phyloP scores from a whole-genome alignment of 768 basidiomycete genomes.

The Boletus fagicola region DNA sequence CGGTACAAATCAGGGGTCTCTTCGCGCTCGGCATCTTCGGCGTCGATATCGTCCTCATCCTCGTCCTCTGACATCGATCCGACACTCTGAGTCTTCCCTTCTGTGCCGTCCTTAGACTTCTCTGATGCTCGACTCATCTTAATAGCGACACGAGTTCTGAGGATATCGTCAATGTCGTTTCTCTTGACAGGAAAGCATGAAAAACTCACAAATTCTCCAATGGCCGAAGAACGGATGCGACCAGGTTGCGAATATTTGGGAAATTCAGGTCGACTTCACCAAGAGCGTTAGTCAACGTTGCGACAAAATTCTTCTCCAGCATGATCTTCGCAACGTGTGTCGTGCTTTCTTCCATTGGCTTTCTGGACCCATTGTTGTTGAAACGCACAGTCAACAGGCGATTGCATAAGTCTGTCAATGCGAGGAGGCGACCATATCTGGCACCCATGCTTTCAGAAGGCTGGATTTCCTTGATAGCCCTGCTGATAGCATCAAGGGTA shows the following conservation, averaged over 20 bases:
- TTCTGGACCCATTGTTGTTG: constrained; percentile 47
- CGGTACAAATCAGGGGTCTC: constrained; percentile 94
- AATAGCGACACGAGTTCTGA: constrained; percentile 93
- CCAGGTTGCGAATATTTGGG: constrained; percentile 81
- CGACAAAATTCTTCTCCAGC: constrained; percentile 96
- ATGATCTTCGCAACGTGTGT: constrained; percentile 96
- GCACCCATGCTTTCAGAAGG: constrained; percentile 59
- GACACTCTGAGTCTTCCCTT: constrained; percentile 44
- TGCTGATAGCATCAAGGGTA: constrained; percentile 85
- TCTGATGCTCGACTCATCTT: constrained; percentile 87
- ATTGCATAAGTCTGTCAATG: constrained; percentile 83
- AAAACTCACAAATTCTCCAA: constrained; percentile 79
- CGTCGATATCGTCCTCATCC: constrained; percentile 56
- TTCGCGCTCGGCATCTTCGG: constrained; percentile 56
- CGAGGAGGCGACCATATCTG: constrained; percentile 86
- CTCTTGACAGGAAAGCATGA: background rate
- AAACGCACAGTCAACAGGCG: constrained; percentile 81
- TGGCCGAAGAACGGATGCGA: constrained; percentile 85
- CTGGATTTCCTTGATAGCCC: constrained; percentile 78
- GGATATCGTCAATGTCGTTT: constrained; percentile 10
- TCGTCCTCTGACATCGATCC: constrained; percentile 47
- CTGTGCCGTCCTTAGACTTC: constrained; percentile 57
- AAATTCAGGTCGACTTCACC: constrained; percentile 95
- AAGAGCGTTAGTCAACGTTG: constrained; percentile 80
- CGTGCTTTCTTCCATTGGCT: constrained; percentile 67